Evolutionary conservation across 345 rosid genomes (phyloP).

Genomic region (Ailanthus altissimus): DNA sequence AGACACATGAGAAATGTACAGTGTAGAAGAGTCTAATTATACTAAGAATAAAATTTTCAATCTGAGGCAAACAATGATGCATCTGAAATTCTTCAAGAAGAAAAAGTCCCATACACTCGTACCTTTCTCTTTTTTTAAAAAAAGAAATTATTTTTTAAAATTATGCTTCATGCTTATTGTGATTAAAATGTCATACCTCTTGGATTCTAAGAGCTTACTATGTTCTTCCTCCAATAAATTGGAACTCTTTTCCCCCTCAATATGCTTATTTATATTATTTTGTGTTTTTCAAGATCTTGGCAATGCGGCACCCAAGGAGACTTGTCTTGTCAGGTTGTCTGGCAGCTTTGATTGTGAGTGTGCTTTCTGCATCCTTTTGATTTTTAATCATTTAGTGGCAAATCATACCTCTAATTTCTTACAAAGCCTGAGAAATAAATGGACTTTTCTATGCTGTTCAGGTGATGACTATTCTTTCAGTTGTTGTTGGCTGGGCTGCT

Average conservation of each 20-base stretch:
- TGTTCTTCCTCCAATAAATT: background rate
- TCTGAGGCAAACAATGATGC: background rate
- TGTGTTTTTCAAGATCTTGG: constrained; percentile 69
- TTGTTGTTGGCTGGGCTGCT: constrained; percentile 86
- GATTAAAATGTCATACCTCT: background rate
- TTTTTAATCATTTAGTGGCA: constrained; percentile 8
- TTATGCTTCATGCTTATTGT: background rate
- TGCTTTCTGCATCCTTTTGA: background rate
- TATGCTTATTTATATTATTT: constrained; percentile 16
- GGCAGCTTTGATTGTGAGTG: constrained; percentile 69
- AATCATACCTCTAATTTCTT: constrained; percentile 13
- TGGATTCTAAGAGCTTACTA: background rate
- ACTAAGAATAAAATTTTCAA: background rate
- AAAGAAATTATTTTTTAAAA: too few species aligned
- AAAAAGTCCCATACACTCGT: background rate
- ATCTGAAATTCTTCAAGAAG: background rate
- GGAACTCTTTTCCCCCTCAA: too few species aligned
- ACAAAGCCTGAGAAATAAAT: background rate
- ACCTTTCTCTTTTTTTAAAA: background rate
- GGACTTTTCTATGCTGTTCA: constrained; percentile 29
- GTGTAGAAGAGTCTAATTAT: background rate
- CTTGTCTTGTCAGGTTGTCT: constrained; percentile 91
- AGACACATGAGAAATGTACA: background rate
- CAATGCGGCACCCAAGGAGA: constrained; percentile 97
- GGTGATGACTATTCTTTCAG: constrained; percentile 95